Evolutionary conservation across 2,329 filamentous ascomycete species (phyloP), one percentile per base, ranked within the genome.

Genomic region (Didymella arachidicola): DNA sequence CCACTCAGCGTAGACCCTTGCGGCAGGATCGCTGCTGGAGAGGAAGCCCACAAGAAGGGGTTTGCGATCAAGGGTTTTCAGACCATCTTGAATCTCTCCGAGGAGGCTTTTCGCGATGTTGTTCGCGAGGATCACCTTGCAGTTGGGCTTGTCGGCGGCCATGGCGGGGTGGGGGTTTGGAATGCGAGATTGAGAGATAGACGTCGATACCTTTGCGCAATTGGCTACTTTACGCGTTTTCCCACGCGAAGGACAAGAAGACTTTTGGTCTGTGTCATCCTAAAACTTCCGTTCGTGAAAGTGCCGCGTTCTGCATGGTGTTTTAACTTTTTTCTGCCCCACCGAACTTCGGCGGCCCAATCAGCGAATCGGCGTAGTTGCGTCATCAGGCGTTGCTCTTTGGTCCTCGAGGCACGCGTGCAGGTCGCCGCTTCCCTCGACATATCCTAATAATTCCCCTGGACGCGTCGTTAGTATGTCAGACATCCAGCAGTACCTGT

Each of bases 1-100:
- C 92, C 92, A 97, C 78, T 97, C 92, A 53, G 95, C 95, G 76
- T 99, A 98, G 82, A 96, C 92, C 69, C 91, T 83, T 30, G 94
- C 94, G 38, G 93, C 92, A 29, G 93, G 92, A 79, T 99, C 95
- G 65, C 86, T 86, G 79, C 97, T 98, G 67, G 94, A 93, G 56
- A 99, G 83, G 79, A 97, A 97, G 59, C 94, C 95, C 43, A 94
- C 91, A 52, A 99, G 85, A 61, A 90, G 88, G 32, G 95, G 93
- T 74, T 88, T 81, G 65, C 85, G 87, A 71, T 89, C 84, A 46
- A 96, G 82, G 64, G 87, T 89, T 71, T 86, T 85, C 60, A 97
- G 82, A 7, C 89, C 91, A 59, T 90, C 86, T 66, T 87, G 84
- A 60, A 96, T 91, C 80, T 97, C 93, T 26, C 81, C 80, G 52